Base-by-base conservation (phyloP, 495 filamentous ascomycete genomes). In the Hypoxylon fuscum region DNA sequence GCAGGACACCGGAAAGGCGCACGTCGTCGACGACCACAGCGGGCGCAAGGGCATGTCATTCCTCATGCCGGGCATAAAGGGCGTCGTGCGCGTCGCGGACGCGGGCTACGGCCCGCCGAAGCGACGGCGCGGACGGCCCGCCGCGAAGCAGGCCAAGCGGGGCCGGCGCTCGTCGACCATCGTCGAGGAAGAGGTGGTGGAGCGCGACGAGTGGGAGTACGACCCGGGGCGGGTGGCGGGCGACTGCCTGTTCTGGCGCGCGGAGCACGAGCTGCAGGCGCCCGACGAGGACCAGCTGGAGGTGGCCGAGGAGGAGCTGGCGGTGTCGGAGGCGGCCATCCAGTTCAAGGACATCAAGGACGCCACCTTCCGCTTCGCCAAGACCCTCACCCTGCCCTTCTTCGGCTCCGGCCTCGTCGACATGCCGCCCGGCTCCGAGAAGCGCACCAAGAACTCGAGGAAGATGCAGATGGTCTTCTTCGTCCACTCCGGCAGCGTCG, bases 401-500 rank as follows among this genome's bases (percentile, higher is more conserved):
- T 90, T 97, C 64, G 93, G 92, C 32, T 86, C 87, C 2, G 95
- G 95, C 0, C 85, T 97, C 51, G 88, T 98, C 25, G 93, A 97
- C 44, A 76, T 98, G 14, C 91, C 92, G 5, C 87, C 91, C 1
- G 88, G 88, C 3, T 87, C 87, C 14, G 81, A 87, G 44, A 98
- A 98, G 82, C 83, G 88, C 61, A 83, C 86, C 14, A 98, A 98
- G 80, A 97, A 96, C 67, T 87, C 88, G 3, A 84, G 94, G 48
- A 91, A 89, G 74, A 96, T 96, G 89, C 92, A 96, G 62, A 91
- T 98, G 88, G 88, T 89, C 0, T 97, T 98, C 70, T 97, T 95
- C 72, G 89, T 98, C 25, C 85, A 89, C 55, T 73, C 80, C 17
- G 95, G 95, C 5, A 83, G 86, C 44, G 92, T 96, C 31, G 72